A percentile compares a stretch with the other conserved stretches of the same genome.
Evolutionary conservation across 2,329 filamentous ascomycete genomes (phyloP).

Genomic region (Microcera coccophila): DNA sequence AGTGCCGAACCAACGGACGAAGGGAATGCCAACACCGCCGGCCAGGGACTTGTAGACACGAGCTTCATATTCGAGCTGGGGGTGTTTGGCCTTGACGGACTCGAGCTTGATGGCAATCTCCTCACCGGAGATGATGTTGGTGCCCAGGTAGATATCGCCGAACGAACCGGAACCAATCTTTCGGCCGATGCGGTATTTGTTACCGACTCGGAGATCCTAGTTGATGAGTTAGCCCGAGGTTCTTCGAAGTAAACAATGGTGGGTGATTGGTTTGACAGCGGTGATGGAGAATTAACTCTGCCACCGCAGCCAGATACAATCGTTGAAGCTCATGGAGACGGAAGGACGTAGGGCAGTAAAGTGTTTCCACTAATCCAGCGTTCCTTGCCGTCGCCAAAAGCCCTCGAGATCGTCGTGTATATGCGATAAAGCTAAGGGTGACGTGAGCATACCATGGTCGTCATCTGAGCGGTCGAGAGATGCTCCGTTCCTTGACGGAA

Average conservation of each 20-base stretch:
- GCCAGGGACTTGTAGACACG: conserved; percentile 88
- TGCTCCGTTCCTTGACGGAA: conserved; percentile 22
- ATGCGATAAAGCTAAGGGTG: neutral
- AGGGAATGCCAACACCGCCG: conserved; percentile 95
- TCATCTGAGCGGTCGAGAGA: conserved; percentile 38
- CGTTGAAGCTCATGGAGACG: neutral
- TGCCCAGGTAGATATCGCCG: conserved; percentile 97
- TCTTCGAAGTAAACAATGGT: too few relatives aligned
- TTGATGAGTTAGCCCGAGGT: too few relatives aligned
- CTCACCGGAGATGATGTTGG: conserved; percentile 99
- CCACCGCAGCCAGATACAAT: neutral
- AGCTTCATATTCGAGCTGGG: conserved; percentile 97
- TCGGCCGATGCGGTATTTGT: conserved; percentile 98
- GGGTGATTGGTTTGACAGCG: neutral
- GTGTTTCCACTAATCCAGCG: neutral
- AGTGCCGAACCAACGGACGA: conserved; percentile 98
- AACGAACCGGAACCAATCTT: conserved; percentile 98
- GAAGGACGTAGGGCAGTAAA: neutral
- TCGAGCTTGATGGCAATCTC: conserved; percentile 99
- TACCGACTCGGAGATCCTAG: conserved; percentile 96
- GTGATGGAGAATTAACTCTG: neutral
- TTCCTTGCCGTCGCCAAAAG: neutral
- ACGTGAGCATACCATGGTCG: conserved; percentile 46
- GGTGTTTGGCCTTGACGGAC: conserved; percentile 98
- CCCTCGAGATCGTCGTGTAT: neutral